Conservation (phyloP, 345 rosid genomes). For the Hibiscus tridactylites region DNA sequence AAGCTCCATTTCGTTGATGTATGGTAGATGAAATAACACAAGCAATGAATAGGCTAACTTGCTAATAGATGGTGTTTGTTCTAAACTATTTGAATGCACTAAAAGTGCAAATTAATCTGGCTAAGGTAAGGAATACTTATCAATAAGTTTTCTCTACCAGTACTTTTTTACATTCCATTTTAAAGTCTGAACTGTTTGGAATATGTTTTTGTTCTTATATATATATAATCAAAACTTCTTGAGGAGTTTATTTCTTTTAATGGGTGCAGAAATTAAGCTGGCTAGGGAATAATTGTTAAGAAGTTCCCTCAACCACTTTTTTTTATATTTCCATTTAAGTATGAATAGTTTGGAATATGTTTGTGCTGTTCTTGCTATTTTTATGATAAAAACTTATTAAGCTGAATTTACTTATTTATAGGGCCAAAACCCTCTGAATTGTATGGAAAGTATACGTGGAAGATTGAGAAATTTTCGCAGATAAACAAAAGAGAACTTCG, state of each 20-base stretch:
- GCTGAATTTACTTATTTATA: slow-evolving; percentile 11
- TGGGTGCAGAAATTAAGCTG: background rate
- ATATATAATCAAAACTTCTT: background rate
- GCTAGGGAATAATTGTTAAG: background rate
- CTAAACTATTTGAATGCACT: background rate
- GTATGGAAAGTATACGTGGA: slow-evolving; percentile 76
- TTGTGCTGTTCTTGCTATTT: background rate
- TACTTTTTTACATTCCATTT: background rate
- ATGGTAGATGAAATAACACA: background rate
- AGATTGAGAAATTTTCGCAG: slow-evolving; percentile 81
- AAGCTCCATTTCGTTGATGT: background rate
- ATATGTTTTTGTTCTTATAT: background rate
- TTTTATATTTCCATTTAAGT: background rate
- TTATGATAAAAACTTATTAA: slow-evolving; percentile 7
- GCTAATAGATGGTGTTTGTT: background rate
- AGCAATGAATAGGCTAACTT: background rate
- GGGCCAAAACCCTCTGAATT: slow-evolving; percentile 75
- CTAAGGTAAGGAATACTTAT: background rate
- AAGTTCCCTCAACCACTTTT: background rate
- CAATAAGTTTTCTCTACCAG: background rate
- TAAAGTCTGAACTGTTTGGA: background rate
- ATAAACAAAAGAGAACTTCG: slow-evolving; percentile 74
- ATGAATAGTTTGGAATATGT: background rate
- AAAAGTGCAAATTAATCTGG: background rate
- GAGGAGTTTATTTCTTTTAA: slow-evolving; percentile 12